Conservation (phyloP, 2,329 filamentous ascomycete genomes). For the Emericellopsis atlantica region DNA sequence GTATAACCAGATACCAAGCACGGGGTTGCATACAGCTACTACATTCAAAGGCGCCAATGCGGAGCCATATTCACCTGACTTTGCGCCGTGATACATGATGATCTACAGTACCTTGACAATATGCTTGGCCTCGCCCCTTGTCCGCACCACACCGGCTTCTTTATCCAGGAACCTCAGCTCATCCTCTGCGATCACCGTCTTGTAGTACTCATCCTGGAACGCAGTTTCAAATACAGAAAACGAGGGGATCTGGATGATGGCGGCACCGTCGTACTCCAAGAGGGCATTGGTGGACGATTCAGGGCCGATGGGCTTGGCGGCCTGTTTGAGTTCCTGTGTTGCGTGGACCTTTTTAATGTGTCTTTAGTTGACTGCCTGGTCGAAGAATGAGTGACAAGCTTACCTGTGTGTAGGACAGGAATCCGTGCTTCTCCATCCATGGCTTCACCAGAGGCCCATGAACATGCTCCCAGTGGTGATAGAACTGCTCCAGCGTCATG, state of each 20-base stretch:
- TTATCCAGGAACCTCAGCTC: constrained; percentile 16
- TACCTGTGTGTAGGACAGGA: constrained; percentile 18
- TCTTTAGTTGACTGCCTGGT: not conserved
- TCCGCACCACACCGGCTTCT: constrained; percentile 10
- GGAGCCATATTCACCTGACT: no score
- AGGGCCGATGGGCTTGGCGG: constrained; percentile 6
- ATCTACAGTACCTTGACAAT: constrained; percentile 5
- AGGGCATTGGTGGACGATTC: constrained; percentile 6
- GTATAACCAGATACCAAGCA: not conserved
- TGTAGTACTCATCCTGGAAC: constrained; percentile 17
- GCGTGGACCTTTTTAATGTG: constrained; percentile 10
- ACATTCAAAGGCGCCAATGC: no score
- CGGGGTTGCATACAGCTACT: no score
- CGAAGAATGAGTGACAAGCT: no score
- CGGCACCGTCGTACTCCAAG: constrained; percentile 15
- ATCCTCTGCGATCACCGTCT: constrained; percentile 14
- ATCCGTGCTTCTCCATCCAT: constrained; percentile 18
- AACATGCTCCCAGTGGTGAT: constrained; percentile 18
- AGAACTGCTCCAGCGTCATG: constrained; percentile 16
- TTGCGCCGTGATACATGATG: no score
- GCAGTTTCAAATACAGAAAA: constrained; percentile 12
- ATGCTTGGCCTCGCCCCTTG: constrained; percentile 8
- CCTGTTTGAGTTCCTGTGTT: constrained; percentile 9
- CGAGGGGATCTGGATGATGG: constrained; percentile 14
- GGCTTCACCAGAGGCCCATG: constrained; percentile 18